Conservation (phyloP, 495 filamentous ascomycete species). For the Apiosordaria backusii region DNA sequence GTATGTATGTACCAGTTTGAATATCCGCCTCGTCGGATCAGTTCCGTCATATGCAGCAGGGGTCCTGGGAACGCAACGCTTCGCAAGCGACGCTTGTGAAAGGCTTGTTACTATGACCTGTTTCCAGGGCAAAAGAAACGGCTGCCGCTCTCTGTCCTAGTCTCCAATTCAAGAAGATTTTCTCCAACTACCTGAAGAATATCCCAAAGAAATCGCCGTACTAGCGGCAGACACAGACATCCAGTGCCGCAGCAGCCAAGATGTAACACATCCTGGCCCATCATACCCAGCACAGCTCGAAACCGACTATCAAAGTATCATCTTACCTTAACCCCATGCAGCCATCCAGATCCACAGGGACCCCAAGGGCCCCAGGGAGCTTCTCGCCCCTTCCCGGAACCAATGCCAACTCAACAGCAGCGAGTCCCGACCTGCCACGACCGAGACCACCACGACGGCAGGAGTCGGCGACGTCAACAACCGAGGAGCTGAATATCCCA, state of each 20-base stretch:
- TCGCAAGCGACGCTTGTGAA: not conserved
- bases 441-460: constrained; percentile 36
- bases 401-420: constrained; percentile 24
- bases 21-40: not conserved
- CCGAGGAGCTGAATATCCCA: constrained; percentile 29
- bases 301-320: not conserved
- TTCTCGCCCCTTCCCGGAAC: constrained; percentile 49
- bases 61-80: constrained; percentile 1
- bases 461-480: constrained; percentile 42
- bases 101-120: not conserved
- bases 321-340: constrained; percentile 40
- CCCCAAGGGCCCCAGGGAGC: constrained; percentile 49
- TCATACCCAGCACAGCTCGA: not conserved
- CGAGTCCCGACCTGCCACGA: constrained; percentile 28
- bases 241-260: constrained; percentile 18
- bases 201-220: too few relatives aligned
- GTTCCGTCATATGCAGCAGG: constrained; percentile 11
- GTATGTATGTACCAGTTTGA: constrained; percentile 6
- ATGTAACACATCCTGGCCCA: constrained; percentile 31
- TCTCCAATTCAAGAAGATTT: not conserved
- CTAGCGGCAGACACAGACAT: constrained; percentile 6
- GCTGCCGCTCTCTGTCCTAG: not conserved
- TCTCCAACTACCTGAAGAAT: too few relatives aligned
- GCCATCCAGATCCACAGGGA: constrained; percentile 39
- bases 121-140: not conserved